Base-by-base conservation (phyloP, 345 rosid genomes). In the Passiflora organensis region DNA sequence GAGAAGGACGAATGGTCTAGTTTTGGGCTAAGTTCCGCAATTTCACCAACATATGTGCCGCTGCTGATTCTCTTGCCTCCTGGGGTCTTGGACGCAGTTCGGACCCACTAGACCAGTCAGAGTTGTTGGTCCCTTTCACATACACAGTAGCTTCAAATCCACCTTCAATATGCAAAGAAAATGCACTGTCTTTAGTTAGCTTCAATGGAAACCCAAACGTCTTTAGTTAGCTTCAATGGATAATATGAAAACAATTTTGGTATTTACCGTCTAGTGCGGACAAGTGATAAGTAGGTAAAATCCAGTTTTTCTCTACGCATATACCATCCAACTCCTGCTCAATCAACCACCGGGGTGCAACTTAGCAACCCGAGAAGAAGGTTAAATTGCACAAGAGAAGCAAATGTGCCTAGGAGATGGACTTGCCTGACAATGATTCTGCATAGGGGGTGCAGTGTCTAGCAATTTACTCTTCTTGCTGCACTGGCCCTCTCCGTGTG, bases 41-140 rank as follows among this genome's bases (percentile, higher is more conserved):
- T 58, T 60, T 70, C 15, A 44, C 59, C 45, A 83, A 53, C 77
- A 83, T 47, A 51, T 55, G 54, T 18, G 48, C 34, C 0, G 96
- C 94, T 8, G 91, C 87, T 0, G 86, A 83, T 59, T 79, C 80
- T 59, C 91, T 83, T 38, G 96, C 91, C 43, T 73, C 73, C 9
- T 34, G 66, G 18, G 87, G 72, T 43, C 50, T 64, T 24, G 59
- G 41, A 42, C 44, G 48, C 17, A 39, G 53, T 2, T 69, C 77
- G 18, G 86, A 83, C 6, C 12, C 32, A 42, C 47, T n/a, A 16
- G 81, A 60, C 28, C 53, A 53, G 20, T 69, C 74, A 1, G 62
- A 68, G 19, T 59, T n/a, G n/a, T n/a, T 59, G 34, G 17, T 21
- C 59, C 80, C 83, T 55, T 71, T 77, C 32, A 82, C 52, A 4